Conservation (phyloP, 768 basidiomycete species). For the Lactarius tabidus region DNA sequence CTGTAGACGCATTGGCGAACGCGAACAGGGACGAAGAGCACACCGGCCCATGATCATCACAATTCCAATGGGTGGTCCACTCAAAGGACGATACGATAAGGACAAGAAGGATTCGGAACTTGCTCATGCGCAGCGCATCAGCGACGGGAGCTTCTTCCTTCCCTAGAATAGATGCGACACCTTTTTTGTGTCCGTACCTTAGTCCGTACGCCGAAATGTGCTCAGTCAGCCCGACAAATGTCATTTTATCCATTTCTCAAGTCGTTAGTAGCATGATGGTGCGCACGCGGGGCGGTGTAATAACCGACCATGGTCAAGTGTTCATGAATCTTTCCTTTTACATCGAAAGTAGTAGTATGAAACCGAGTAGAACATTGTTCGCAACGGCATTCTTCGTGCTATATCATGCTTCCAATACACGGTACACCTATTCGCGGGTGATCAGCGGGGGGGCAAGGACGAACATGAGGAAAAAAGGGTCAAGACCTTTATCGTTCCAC, state of each 20-base stretch:
- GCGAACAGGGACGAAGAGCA: neutral
- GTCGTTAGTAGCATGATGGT: neutral
- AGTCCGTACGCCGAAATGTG: too few relatives aligned
- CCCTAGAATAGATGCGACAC: neutral
- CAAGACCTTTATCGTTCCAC: conserved; percentile 69
- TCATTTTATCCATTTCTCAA: neutral
- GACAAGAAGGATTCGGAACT: neutral
- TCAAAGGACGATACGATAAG: neutral
- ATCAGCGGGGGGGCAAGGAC: neutral
- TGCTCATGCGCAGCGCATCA: neutral
- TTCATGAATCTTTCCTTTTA: neutral
- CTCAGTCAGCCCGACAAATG: neutral
- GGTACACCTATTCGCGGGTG: conserved; percentile 28
- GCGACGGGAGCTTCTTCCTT: neutral
- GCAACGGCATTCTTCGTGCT: neutral
- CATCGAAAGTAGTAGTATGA: conserved; percentile 5
- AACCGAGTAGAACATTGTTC: neutral
- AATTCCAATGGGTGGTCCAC: neutral
- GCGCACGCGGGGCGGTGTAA: neutral
- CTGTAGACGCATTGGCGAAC: neutral
- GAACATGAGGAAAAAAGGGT: neutral
- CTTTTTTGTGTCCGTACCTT: neutral
- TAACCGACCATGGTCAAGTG: neutral
- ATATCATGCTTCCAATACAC: conserved; percentile 31
- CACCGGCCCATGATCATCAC: neutral